Percentiles rank a stretch among this genome's conserved stretches.
phyloP scores from a whole-genome alignment of 352 stramenopile genomes.

The Phytophthora multivora region DNA sequence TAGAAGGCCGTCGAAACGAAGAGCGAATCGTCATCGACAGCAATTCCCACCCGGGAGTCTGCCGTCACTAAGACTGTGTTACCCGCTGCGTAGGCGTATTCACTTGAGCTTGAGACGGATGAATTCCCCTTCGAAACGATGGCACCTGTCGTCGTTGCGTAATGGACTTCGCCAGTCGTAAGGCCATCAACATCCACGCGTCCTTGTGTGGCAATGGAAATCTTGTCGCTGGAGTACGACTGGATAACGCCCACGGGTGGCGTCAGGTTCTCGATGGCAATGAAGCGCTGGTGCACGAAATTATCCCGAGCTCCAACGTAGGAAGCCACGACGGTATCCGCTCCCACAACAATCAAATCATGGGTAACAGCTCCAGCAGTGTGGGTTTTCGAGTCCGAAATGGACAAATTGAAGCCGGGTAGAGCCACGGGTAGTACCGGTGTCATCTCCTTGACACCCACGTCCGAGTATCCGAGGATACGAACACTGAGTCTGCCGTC shows the following conservation, averaged over 20 bases:
- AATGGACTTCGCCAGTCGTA: conserved; percentile 45
- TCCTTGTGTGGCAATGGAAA: conserved; percentile 33
- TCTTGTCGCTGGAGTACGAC: conserved; percentile 32
- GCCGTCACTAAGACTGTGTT: conserved; percentile 49
- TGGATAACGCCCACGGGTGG: conserved; percentile 53
- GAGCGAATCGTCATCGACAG: conserved; percentile 52
- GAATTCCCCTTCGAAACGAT: conserved; percentile 29
- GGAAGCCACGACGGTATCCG: conserved; percentile 49
- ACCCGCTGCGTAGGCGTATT: conserved; percentile 45
- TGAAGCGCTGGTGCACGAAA: conserved; percentile 44
- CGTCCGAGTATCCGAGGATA: conserved; percentile 51
- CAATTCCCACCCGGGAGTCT: conserved; percentile 60
- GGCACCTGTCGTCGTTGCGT: conserved; percentile 58
- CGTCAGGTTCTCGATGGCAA: conserved; percentile 51
- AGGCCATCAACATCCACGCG: conserved; percentile 25
- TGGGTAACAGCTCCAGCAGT: conserved; percentile 34
- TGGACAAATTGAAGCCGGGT: background rate
- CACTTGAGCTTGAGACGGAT: conserved; percentile 11
- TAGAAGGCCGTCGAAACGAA: conserved; percentile 63
- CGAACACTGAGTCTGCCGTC: conserved; percentile 50
- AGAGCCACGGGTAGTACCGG: conserved; percentile 48
- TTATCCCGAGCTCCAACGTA: conserved; percentile 50
- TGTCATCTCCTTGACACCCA: conserved; percentile 54
- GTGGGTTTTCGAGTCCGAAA: no score
- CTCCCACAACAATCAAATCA: conserved; percentile 46